Conservation (phyloP, 257 asterid genomes). For the Solanum boliviense region DNA sequence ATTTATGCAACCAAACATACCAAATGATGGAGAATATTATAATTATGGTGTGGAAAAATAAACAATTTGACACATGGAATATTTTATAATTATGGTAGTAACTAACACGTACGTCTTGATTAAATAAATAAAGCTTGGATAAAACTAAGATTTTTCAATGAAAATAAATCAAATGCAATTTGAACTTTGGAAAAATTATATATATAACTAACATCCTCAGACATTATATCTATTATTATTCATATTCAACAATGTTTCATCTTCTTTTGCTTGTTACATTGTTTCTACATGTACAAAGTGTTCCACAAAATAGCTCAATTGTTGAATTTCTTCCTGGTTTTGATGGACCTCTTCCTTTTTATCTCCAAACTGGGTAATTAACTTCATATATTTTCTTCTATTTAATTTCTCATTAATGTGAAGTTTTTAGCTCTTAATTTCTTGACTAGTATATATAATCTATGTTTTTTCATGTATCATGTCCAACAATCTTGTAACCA, state of each 20-base stretch:
- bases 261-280: background rate
- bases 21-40: too few species aligned
- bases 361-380: background rate
- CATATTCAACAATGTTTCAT: background rate
- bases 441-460: too few species aligned
- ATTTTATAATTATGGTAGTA: too few species aligned
- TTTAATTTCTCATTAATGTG: background rate
- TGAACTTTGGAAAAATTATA: too few species aligned
- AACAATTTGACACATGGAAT: too few species aligned
- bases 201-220: too few species aligned
- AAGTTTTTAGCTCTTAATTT: background rate
- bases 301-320: background rate
- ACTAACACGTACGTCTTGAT: too few species aligned
- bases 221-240: background rate
- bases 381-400: background rate
- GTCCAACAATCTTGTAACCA: background rate
- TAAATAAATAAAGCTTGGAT: too few species aligned
- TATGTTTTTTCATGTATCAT: too few species aligned
- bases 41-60: rapidly evolving
- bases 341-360: slow-evolving; percentile 1
- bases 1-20: too few species aligned
- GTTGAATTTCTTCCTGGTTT: slow-evolving; percentile 3
- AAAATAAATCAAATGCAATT: too few species aligned
- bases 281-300: background rate
- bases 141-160: too few species aligned